A percentile compares a stretch with the other conserved stretches of the same genome.
These are phyloP conservation scores for Thalassiosira livingstoniorum DNA, from an alignment of 352 stramenopile species.

Conservation along the genomic window DNA sequence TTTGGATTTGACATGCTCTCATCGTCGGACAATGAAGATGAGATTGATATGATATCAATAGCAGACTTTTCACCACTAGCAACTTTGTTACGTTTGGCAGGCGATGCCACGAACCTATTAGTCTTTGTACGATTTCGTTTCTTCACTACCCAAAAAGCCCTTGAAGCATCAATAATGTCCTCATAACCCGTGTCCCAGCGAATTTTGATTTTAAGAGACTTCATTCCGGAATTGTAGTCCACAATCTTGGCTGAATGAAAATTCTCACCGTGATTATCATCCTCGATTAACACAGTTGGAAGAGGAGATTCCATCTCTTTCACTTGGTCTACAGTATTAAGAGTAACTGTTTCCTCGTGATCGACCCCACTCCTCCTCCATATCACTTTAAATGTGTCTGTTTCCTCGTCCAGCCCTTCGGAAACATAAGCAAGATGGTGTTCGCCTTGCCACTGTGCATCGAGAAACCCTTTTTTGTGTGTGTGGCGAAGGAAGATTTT, in stretches of 20 bases:
- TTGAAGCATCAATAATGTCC: background rate
- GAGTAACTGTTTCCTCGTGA: background rate
- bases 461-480: background rate
- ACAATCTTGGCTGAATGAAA: background rate
- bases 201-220: background rate
- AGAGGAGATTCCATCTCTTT: background rate
- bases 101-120: no score
- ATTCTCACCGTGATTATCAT: background rate
- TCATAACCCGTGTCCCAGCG: background rate
- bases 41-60: background rate
- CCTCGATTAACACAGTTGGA: background rate
- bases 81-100: background rate
- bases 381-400: background rate
- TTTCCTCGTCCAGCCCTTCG: background rate
- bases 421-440: conserved; percentile 6
- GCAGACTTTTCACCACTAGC: background rate
- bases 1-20: background rate
- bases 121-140: background rate
- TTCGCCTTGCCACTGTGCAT: conserved; percentile 14
- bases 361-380: background rate
- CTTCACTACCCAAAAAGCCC: background rate
- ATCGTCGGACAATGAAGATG: background rate
- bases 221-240: background rate
- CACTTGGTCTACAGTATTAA: background rate
- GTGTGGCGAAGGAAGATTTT: conserved; percentile 4